phyloP scores from a whole-genome alignment of 2,329 filamentous ascomycete genomes.

The Cryphonectria japonica region DNA sequence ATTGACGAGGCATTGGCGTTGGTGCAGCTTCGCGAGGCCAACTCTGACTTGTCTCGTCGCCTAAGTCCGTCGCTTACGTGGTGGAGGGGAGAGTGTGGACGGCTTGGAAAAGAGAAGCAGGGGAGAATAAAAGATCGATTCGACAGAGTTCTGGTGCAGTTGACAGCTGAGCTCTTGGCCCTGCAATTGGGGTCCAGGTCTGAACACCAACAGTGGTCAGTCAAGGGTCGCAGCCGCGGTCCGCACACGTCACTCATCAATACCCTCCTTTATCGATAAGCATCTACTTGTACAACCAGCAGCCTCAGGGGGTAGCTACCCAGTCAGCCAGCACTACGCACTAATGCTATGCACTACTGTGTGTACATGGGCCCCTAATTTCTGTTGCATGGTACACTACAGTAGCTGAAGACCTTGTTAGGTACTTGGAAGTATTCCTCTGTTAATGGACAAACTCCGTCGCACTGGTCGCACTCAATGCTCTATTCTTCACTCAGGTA shows the following conservation, averaged over 20 bases:
- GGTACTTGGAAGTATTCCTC: background rate
- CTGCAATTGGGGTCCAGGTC: background rate
- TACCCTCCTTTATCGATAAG: slow-evolving; percentile 25
- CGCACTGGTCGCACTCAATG: background rate
- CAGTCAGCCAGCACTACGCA: background rate
- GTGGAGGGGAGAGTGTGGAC: background rate
- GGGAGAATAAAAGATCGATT: background rate
- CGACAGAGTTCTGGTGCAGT: background rate
- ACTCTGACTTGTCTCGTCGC: background rate
- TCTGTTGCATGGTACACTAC: background rate
- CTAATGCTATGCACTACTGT: background rate
- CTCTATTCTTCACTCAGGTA: background rate
- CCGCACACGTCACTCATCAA: slow-evolving; percentile 24
- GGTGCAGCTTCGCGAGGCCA: background rate
- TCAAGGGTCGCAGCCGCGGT: slow-evolving; percentile 20
- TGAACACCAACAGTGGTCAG: background rate
- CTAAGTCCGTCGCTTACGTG: slow-evolving; percentile 14
- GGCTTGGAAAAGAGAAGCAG: too few relatives aligned
- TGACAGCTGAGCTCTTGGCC: slow-evolving; percentile 8
- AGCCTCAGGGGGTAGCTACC: background rate
- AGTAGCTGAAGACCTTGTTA: background rate
- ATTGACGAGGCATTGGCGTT: slow-evolving; percentile 2
- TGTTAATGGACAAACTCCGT: background rate
- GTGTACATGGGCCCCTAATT: background rate
- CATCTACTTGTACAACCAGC: background rate